Percentiles rank a stretch among this genome's conserved stretches.
These are phyloP conservation scores for Colletotrichum sp. DNA, from an alignment of 2,329 filamentous ascomycete species.

Conservation along the genomic window DNA sequence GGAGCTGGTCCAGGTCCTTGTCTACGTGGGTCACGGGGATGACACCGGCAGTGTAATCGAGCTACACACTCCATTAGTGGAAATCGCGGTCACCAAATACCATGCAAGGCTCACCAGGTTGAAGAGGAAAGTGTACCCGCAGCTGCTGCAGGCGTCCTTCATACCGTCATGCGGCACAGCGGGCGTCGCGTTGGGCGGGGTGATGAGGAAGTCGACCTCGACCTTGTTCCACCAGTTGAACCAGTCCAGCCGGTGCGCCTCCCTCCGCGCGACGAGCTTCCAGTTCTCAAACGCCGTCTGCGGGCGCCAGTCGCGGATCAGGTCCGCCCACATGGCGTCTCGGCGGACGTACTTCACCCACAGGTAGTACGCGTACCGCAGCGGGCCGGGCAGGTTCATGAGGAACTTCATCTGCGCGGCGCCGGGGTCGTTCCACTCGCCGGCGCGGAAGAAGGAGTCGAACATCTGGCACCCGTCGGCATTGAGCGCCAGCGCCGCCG, in stretches of 20 bases:
- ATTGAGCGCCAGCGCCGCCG: conserved; percentile 83
- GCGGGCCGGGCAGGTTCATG: conserved; percentile 72
- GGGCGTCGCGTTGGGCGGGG: conserved; percentile 88
- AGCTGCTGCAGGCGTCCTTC: conserved; percentile 83
- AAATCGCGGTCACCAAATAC: background rate
- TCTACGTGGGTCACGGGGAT: conserved; percentile 88
- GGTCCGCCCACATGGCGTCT: conserved; percentile 78
- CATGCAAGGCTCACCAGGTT: conserved; percentile 68
- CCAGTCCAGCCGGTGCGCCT: conserved; percentile 79
- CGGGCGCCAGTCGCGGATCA: conserved; percentile 75
- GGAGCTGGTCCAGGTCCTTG: conserved; percentile 67
- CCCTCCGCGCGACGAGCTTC: conserved; percentile 78
- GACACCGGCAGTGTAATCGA: conserved; percentile 86
- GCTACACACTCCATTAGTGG: conserved; percentile 43
- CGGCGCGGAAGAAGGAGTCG: conserved; percentile 74
- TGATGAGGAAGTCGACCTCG: conserved; percentile 78
- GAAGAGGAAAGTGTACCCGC: conserved; percentile 93
- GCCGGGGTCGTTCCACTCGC: conserved; percentile 82
- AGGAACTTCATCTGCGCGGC: conserved; percentile 77
- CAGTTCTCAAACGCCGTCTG: conserved; percentile 82
- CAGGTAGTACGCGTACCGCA: conserved; percentile 87
- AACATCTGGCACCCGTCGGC: conserved; percentile 85
- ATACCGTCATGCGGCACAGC: conserved; percentile 88
- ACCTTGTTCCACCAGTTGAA: conserved; percentile 84
- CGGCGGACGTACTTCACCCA: conserved; percentile 85